phyloP scores from a whole-genome alignment of 306 rosid species.

The Medicago ruthenica region DNA sequence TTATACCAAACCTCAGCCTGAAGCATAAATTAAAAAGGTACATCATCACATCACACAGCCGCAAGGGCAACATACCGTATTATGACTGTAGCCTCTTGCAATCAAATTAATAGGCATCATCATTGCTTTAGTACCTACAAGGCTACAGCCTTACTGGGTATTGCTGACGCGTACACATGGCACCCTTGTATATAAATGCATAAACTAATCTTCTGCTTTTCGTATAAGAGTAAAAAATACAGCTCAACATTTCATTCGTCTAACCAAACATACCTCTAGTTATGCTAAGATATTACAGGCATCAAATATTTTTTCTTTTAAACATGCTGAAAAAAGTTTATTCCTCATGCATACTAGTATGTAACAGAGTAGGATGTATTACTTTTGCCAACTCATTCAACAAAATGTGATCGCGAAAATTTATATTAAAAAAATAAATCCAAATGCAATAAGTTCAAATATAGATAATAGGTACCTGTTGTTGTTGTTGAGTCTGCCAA shows the following conservation, averaged over 20 bases:
- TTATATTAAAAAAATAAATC: background rate
- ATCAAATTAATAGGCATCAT: conserved; percentile 10
- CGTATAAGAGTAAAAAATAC: background rate
- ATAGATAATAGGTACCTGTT: conserved; percentile 62
- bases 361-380: background rate
- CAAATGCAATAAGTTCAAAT: conserved; percentile 22
- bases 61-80: background rate
- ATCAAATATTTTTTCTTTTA: background rate
- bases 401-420: conserved; percentile 15
- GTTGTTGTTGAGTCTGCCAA: conserved; percentile 85
- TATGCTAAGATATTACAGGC: conserved; percentile 13
- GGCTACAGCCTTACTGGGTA: conserved; percentile 5
- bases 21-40: background rate
- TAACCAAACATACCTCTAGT: conserved; percentile 18
- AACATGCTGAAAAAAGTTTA: background rate
- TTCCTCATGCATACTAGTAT: background rate
- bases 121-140: conserved; percentile 1
- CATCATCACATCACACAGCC: background rate
- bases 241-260: conserved; percentile 3
- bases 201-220: conserved; percentile 12
- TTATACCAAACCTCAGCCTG: background rate
- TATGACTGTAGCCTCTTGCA: background rate
- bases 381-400: conserved; percentile 31
- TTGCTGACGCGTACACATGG: background rate
- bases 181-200: conserved; percentile 3